These are phyloP conservation scores for Aspergillus heteromorphus DNA, from an alignment of 495 filamentous ascomycete genomes.

Conservation along the genomic window DNA sequence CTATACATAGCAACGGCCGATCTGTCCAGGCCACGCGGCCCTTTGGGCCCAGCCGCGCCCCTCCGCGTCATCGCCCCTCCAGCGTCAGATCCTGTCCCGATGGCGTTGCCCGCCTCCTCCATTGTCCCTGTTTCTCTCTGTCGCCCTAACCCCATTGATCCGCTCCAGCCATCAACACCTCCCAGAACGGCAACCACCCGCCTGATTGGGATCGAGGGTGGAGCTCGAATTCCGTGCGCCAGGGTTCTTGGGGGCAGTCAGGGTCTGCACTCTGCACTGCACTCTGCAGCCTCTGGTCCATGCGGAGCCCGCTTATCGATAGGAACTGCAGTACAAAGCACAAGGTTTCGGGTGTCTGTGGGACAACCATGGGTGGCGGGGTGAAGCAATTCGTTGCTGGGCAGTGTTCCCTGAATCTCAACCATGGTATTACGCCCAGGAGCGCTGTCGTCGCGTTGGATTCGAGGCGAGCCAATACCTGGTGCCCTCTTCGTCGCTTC, in stretches of 20 bases:
- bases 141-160: neutral
- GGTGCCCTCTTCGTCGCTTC: too few species aligned
- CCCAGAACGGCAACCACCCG: too few species aligned
- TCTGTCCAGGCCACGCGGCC: neutral
- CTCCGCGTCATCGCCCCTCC: conserved; percentile 1
- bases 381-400: too few species aligned
- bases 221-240: neutral
- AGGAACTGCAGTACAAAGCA: neutral
- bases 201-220: neutral
- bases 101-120: neutral
- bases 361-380: too few species aligned
- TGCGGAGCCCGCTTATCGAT: neutral
- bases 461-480: too few species aligned
- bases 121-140: neutral
- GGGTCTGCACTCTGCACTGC: too few species aligned
- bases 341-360: too few species aligned
- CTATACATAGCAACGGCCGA: neutral
- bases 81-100: neutral
- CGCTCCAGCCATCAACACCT: neutral
- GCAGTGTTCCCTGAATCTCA: too few species aligned
- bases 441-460: too few species aligned
- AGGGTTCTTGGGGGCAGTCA: neutral
- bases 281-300: neutral
- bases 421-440: too few species aligned
- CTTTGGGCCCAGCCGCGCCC: conserved; percentile 1